A percentile compares a stretch with the other conserved stretches of the same genome.
Conservation (phyloP, 805 yeast species). For the Soucietia sequanensis region DNA sequence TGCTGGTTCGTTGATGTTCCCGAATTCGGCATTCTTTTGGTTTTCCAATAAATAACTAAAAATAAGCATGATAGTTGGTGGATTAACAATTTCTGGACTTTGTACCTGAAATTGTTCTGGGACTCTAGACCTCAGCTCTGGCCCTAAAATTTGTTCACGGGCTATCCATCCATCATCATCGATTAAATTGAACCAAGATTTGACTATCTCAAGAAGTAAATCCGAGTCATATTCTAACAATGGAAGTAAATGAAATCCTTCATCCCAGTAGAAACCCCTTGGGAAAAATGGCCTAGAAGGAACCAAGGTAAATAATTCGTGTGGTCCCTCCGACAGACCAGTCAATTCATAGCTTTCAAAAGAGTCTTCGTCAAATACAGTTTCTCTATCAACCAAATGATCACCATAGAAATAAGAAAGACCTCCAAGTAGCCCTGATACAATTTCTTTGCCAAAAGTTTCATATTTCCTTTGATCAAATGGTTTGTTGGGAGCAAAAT, state of each 20-base stretch:
- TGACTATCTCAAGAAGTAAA: slow-evolving; percentile 71
- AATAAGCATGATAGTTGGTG: slow-evolving; percentile 86
- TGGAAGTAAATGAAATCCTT: slow-evolving; percentile 90
- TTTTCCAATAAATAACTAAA: slow-evolving; percentile 55
- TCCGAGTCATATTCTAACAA: slow-evolving; percentile 81
- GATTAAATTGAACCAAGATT: slow-evolving; percentile 84
- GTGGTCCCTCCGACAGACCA: slow-evolving; percentile 73
- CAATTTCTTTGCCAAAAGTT: slow-evolving; percentile 69
- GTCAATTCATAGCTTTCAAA: slow-evolving; percentile 52
- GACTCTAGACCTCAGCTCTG: slow-evolving; percentile 84
- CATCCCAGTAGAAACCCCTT: slow-evolving; percentile 98
- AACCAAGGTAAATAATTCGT: slow-evolving; percentile 73
- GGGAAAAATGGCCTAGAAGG: slow-evolving; percentile 96
- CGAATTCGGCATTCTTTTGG: slow-evolving; percentile 11
- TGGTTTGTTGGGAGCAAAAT: slow-evolving; percentile 55
- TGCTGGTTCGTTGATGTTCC: slow-evolving; percentile 30
- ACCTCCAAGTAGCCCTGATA: slow-evolving; percentile 88
- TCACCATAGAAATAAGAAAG: slow-evolving; percentile 86
- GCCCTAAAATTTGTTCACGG: slow-evolving; percentile 90
- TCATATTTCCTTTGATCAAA: slow-evolving; percentile 44
- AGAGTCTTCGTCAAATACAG: slow-evolving; percentile 66
- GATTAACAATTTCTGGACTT: slow-evolving; percentile 88
- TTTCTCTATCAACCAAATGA: slow-evolving; percentile 72
- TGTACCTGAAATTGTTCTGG: slow-evolving; percentile 83
- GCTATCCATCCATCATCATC: slow-evolving; percentile 97